Evolutionary conservation across 2,329 filamentous ascomycete species (phyloP).

Genomic region (Elsinoe fawcettii): DNA sequence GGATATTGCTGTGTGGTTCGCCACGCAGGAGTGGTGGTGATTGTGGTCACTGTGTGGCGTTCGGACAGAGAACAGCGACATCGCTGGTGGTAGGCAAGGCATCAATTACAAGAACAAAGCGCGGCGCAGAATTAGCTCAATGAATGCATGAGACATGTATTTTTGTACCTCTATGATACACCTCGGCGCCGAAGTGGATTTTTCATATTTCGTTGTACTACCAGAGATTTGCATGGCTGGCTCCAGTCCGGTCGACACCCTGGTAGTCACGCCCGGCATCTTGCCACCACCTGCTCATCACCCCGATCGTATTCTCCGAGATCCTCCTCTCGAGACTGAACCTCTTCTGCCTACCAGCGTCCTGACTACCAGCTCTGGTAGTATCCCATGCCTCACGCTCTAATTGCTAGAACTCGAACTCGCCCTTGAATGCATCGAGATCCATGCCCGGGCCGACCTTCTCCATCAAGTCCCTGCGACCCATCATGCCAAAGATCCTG

Average conservation of each 20-base stretch:
- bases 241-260: too few relatives aligned
- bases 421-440: conserved; percentile 75
- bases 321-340: conserved; percentile 6
- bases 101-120: not conserved
- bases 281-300: conserved; percentile 4
- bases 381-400: not conserved
- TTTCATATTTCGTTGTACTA: not conserved
- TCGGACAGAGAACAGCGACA: not conserved
- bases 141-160: conserved; percentile 10
- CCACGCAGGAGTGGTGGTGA: not conserved
- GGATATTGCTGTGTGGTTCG: not conserved
- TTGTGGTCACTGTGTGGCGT: not conserved
- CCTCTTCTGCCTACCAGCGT: not conserved
- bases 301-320: conserved; percentile 2
- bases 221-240: not conserved
- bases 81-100: not conserved
- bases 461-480: conserved; percentile 76
- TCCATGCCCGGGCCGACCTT: conserved; percentile 84
- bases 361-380: not conserved
- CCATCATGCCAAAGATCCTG: conserved; percentile 96
- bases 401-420: conserved; percentile 69
- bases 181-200: not conserved
- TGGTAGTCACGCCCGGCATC: not conserved
- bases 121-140: not conserved
- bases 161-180: conserved; percentile 3